Evolutionary conservation across 352 stramenopile genomes (phyloP), one percentile per base, ranked within the genome.

Genomic region (Phytopythium vexans): DNA sequence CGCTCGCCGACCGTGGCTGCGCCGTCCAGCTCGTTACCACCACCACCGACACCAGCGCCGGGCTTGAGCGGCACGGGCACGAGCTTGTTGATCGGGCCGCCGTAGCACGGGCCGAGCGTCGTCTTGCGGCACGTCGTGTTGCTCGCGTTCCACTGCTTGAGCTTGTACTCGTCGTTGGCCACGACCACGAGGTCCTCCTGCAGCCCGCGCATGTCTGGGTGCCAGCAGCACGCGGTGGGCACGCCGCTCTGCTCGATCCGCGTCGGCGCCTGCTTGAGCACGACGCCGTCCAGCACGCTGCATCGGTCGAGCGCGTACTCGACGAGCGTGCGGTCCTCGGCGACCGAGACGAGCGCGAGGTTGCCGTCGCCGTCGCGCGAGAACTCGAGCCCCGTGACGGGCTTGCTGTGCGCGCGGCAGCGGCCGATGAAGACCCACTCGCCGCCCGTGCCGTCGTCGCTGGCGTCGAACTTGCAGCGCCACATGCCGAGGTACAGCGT

Each of bases 101-200:
- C 92, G 54, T 95, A 98, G 3, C 83, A 95, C 6, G 93, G 93
- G 0, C 86, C 86, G 8, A 98, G 72, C 21, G 81, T 89, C 0
- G 92, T 98, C 64, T 89, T 89, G 8, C 92, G 79, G 56, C 89
- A 98, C 8, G 77, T 89, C 49, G 96, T 95, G 61, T 92, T 96
- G 65, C 90, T 84, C 41, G 77, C 74, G 58, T 96, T 96, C 86
- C 89, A 97, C 44, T 95, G 71, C 70, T 96, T 97, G 45, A 98
- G 56, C 66, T 98, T 98, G 69, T 96, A 98, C 54, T 97, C 93
- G 41, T 91, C 77, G 63, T 96, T 97, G 2, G 86, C 91, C 32
- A 94, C 83, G 21, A 97, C 74, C 2, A 97, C 54, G 32, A 94
- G 74, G 54, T 97, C 93, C 70, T 98, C 92, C 45, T 91, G 82